Evolutionary conservation across 2,329 filamentous ascomycete species (phyloP), one percentile per base, ranked within the genome.

Genomic region (Shiraia sp.): DNA sequence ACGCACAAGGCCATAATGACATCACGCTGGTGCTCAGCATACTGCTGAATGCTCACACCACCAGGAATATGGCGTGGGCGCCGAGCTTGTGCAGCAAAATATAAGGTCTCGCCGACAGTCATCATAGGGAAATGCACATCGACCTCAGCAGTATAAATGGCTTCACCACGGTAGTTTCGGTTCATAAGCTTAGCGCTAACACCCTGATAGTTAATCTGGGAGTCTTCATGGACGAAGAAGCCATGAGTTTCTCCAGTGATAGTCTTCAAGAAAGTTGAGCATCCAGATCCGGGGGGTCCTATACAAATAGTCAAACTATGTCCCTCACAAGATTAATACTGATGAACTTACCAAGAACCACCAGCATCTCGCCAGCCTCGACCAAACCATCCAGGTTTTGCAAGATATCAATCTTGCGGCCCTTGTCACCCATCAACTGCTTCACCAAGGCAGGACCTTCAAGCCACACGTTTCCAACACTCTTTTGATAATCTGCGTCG

Each of bases 101-200:
- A 85, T 32, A 92, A 76, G 1, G 88, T 93, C 57, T 92, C 86
- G 36, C 87, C 87, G 30, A 92, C 88, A 2, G 81, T 84, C 57
- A 93, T 71, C 71, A 85, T 80, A 10, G 87, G 86, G 61, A 91
- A 91, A 69, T 91, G 87, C 4, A 87, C 85, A 63, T 95, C 90
- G 25, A 88, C 85, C 67, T 93, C 88, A 45, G 87, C 87, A 0
- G 87, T 91, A 71, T 93, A 93, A 65, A 93, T 91, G 48, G 87
- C 87, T 70, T 95, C 89, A 52, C 89, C 89, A 19, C 87, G 84
- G 72, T 92, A 90, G 48, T 80, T 76, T 9, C 80, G 81, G 70
- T 87, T 82, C 87, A 93, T 92, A 62, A 89, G 80, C 60, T 87
- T 72, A 41, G 87, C 79, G 2, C 80, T 74, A 58, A 89, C 78